phyloP scores from a whole-genome alignment of 352 stramenopile species.

The Pythium sp. region DNA sequence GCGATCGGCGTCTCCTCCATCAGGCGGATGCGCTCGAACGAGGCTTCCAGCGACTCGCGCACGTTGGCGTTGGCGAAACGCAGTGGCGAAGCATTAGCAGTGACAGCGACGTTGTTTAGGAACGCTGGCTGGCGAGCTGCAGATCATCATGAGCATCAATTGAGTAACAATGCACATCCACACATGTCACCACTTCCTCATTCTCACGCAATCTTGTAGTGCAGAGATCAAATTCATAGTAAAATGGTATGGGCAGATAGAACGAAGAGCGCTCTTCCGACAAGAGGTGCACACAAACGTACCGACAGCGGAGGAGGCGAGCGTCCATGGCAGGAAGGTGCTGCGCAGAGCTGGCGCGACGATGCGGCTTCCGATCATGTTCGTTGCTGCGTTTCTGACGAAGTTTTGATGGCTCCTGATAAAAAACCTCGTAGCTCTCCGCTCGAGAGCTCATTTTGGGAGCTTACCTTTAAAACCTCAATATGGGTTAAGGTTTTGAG shows the following conservation, averaged over 20 bases:
- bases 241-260: background rate
- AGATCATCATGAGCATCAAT: background rate
- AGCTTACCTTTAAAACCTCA: background rate
- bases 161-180: background rate
- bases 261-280: background rate
- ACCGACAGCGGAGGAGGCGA: constrained; percentile 24
- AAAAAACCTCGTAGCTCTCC: background rate
- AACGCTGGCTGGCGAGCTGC: constrained; percentile 16
- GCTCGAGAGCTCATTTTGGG: background rate
- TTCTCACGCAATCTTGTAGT: constrained; percentile 12
- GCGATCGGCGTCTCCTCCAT: constrained; percentile 46
- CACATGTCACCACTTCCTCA: background rate
- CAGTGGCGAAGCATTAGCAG: constrained; percentile 2
- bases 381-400: constrained; percentile 11
- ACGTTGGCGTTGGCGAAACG: constrained; percentile 15
- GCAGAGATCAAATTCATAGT: background rate
- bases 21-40: constrained; percentile 42
- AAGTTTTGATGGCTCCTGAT: constrained; percentile 16
- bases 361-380: constrained; percentile 22
- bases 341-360: constrained; percentile 28
- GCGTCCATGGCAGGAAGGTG: constrained; percentile 30
- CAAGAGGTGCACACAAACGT: background rate
- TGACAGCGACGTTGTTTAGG: constrained; percentile 1
- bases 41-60: constrained; percentile 19
- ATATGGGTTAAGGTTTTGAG: constrained; percentile 3